Evolutionary conservation across 345 rosid species (phyloP).

Genomic region (Litchi chinensis): DNA sequence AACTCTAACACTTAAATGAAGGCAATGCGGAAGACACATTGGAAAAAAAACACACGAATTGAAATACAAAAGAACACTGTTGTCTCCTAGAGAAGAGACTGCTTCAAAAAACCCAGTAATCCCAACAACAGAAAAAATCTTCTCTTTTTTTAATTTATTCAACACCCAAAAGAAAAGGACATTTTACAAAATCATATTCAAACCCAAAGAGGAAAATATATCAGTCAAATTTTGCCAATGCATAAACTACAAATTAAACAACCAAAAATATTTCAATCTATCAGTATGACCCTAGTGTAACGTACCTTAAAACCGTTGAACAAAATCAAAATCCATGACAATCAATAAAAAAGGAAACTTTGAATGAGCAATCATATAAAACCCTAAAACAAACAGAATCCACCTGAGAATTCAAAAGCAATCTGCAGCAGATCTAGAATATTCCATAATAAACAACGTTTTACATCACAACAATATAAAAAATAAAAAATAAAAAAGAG

Average conservation of each 20-base stretch:
- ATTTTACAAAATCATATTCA: neutral
- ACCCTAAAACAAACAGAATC: neutral
- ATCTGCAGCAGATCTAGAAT: conserved; percentile 32
- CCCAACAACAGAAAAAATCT: neutral
- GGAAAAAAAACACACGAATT: neutral
- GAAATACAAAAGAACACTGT: neutral
- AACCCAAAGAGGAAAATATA: neutral
- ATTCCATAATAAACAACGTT: conserved; percentile 9
- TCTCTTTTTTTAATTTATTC: neutral
- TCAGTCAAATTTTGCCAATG: too few species aligned
- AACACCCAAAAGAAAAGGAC: neutral
- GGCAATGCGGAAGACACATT: neutral
- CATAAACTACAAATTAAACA: neutral
- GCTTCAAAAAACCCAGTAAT: neutral
- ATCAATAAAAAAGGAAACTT: neutral
- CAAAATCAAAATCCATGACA: neutral
- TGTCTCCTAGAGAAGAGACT: too few species aligned
- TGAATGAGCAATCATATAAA: neutral
- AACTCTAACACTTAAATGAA: neutral
- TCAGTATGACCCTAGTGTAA: neutral
- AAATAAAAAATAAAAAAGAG: neutral
- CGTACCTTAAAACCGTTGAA: neutral
- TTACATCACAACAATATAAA: neutral
- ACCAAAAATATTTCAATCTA: too few species aligned
- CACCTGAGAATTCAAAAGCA: neutral